Base-by-base conservation (phyloP, 140 eudicot species). In the Flaveria floridana region DNA sequence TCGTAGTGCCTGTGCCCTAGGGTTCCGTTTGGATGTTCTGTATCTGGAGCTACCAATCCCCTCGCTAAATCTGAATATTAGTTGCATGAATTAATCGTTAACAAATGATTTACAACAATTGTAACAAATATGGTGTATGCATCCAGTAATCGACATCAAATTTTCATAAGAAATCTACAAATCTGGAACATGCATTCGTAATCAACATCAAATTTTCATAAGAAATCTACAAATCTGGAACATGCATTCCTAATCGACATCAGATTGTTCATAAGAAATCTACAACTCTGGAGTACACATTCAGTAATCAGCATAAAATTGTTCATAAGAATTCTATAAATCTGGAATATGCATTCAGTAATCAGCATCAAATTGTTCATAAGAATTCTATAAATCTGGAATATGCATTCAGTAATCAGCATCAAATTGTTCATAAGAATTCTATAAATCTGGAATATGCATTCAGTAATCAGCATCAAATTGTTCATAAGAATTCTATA, bases 1-100 rank as follows among this genome's bases (percentile, higher is more conserved):
- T 75, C 82, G n/a, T 79, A 71, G 81, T 82, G 87, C 10, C 71
- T 79, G 76, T 86, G 88, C 56, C 89, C 92, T 12, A 87, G 74
- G 56, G 96, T 89, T 20, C 96, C 96, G 26, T 82, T 80, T 2
- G 96, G 96, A 73, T 86, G 96, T 41, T 89, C 92, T 0, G 79
- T 26, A 71, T 89, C 88, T 0, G 94, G 85, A 74, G 94, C 96
- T 19, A 48, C 78, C 61, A 82, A 18, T 12, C 68, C 91, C 48
- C 94, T 83, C 11, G 91, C 91, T 84, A 88, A 69, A 37, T 88
- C 95, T 88, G 66, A 19, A 70, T 55, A 65, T 28, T 47, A 72
- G 52, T 39, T 6, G 25, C 67, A 75, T 81, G 55, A 10, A 72
- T 20, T 53, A 39, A 82, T 76, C 16, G 70, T 76, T 71, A 75